These are phyloP conservation scores for Prunus davidiana DNA, from an alignment of 306 rosid species.

Conservation along the genomic window DNA sequence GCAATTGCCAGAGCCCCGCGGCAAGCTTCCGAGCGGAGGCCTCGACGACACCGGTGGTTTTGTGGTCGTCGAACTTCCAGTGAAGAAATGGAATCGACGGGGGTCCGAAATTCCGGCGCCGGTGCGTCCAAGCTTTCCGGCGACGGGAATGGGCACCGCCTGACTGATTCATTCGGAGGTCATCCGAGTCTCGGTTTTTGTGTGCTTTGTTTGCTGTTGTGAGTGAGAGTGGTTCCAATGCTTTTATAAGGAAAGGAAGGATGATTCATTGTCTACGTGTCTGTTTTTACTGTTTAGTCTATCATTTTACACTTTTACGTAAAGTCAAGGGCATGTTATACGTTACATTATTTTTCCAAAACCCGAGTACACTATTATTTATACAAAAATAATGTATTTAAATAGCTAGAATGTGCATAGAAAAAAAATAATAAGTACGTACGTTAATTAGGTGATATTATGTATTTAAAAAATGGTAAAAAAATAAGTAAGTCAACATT, in stretches of 20 bases:
- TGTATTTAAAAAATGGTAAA: no score
- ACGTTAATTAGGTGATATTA: no score
- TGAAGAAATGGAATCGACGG: slow-evolving; percentile 21
- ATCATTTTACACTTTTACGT: background rate
- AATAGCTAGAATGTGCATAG: no score
- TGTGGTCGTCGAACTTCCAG: slow-evolving; percentile 20
- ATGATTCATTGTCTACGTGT: background rate
- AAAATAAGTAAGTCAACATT: no score
- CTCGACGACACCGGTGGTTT: slow-evolving; percentile 7
- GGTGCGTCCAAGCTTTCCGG: slow-evolving; percentile 13
- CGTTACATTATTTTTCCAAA: no score
- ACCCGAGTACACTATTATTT: no score
- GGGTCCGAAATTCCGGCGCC: slow-evolving; percentile 2
- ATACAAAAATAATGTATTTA: no score
- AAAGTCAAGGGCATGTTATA: no score
- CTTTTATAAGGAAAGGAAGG: no score
- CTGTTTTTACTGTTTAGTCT: background rate
- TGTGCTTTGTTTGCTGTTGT: background rate
- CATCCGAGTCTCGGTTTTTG: background rate
- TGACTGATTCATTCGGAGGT: slow-evolving; percentile 21
- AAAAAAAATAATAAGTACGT: no score
- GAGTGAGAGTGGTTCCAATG: background rate
- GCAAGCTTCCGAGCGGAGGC: slow-evolving; percentile 59
- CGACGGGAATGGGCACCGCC: slow-evolving; percentile 17
- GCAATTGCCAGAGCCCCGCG: slow-evolving; percentile 55